Evolutionary conservation across 2,329 filamentous ascomycete genomes (phyloP).

Genomic region (Alternaria postmessia): DNA sequence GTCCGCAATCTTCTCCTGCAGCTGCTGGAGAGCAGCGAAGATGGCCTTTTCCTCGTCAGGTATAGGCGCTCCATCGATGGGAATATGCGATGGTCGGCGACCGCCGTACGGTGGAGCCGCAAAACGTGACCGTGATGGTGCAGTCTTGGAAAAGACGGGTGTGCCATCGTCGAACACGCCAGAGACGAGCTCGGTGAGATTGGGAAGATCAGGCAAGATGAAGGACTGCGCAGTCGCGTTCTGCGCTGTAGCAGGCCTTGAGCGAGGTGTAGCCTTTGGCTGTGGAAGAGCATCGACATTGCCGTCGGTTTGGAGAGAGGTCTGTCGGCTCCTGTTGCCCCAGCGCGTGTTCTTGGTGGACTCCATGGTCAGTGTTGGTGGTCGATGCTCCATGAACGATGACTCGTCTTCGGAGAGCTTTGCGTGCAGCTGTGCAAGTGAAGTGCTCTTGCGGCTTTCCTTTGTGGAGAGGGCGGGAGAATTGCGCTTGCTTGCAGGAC

Average conservation of each 20-base stretch:
- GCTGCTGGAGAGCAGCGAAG: slow-evolving; percentile 65
- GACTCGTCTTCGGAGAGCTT: slow-evolving; percentile 63
- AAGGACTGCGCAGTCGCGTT: slow-evolving; percentile 67
- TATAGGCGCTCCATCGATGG: slow-evolving; percentile 63
- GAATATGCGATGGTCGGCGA: slow-evolving; percentile 51
- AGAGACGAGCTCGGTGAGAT: slow-evolving; percentile 68
- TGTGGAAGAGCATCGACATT: slow-evolving; percentile 32
- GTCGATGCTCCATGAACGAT: slow-evolving; percentile 61
- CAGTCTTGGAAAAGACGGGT: slow-evolving; percentile 62
- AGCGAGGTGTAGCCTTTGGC: slow-evolving; percentile 32
- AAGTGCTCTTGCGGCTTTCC: slow-evolving; percentile 54
- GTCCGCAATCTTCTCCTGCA: slow-evolving; percentile 65
- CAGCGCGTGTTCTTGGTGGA: slow-evolving; percentile 64
- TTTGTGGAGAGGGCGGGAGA: slow-evolving; percentile 42
- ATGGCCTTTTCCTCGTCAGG: slow-evolving; percentile 70
- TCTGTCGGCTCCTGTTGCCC: slow-evolving; percentile 54
- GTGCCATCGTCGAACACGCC: slow-evolving; percentile 66
- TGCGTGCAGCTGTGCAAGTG: slow-evolving; percentile 65
- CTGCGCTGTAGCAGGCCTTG: slow-evolving; percentile 53
- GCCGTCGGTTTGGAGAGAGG: slow-evolving; percentile 49
- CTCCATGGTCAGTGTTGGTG: slow-evolving; percentile 52
- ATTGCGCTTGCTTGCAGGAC: slow-evolving; percentile 48
- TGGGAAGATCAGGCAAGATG: slow-evolving; percentile 66
- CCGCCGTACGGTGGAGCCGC: slow-evolving; percentile 53
- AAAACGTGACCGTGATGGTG: slow-evolving; percentile 63